Percentiles rank a stretch among this genome's conserved stretches.
phyloP scores from a whole-genome alignment of 2,329 filamentous ascomycete genomes.

The Tolypocladium amazonense region DNA sequence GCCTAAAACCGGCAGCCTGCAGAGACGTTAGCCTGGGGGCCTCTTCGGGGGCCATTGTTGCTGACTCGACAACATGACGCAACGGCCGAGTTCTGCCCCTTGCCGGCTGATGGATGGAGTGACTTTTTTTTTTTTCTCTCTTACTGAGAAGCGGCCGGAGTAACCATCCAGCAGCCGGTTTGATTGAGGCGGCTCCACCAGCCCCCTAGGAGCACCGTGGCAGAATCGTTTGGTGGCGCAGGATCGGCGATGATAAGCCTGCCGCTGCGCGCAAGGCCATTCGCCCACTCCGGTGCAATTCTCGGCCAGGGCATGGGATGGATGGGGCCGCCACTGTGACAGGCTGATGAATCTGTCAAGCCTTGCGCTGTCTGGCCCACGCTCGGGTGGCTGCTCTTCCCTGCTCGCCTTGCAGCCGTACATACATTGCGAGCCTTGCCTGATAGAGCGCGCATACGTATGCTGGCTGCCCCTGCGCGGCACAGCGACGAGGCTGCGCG shows the following conservation, averaged over 20 bases:
- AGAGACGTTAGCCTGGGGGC: neutral
- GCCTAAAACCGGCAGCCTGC: neutral
- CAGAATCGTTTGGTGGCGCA: neutral
- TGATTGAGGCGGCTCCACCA: neutral
- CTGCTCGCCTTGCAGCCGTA: neutral
- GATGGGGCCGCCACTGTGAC: neutral
- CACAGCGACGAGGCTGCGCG: neutral
- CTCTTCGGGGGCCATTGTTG: neutral
- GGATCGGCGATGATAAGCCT: constrained; percentile 1
- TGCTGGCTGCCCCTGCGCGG: neutral
- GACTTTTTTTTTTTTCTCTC: neutral
- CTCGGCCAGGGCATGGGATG: neutral
- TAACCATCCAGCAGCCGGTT: neutral
- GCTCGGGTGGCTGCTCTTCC: neutral
- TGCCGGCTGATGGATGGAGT: neutral
- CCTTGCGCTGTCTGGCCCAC: neutral
- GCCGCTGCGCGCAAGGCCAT: neutral
- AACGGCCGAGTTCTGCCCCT: neutral
- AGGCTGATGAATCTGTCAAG: neutral
- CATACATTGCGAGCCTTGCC: neutral
- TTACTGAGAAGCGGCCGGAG: neutral
- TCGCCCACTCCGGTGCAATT: neutral
- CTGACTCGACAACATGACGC: neutral
- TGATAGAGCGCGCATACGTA: neutral
- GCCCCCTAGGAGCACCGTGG: neutral